Conservation (phyloP, 2,329 filamentous ascomycete genomes). For the Hypoxylon sp. region DNA sequence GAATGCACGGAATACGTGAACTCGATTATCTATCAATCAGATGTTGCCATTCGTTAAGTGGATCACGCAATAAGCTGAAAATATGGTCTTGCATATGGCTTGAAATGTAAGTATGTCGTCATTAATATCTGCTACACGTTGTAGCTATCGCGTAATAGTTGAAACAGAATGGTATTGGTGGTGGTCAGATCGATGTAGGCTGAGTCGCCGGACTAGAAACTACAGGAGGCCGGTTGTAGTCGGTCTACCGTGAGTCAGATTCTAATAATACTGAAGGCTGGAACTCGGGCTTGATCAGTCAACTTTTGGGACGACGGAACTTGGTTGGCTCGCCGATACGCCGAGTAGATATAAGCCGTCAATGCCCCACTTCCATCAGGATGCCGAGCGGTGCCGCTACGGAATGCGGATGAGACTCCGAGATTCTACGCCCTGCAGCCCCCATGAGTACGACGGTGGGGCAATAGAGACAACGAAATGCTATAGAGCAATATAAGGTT, state of each 20-base stretch:
- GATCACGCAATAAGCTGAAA: background rate
- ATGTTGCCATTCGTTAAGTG: background rate
- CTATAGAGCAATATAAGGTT: too few relatives aligned
- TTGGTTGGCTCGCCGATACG: background rate
- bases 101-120: background rate
- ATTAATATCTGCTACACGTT: background rate
- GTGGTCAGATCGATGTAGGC: background rate
- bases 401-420: background rate
- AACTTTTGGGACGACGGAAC: background rate
- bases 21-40: background rate
- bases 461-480: background rate
- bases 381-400: background rate
- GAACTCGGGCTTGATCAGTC: background rate
- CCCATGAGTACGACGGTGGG: background rate
- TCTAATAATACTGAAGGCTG: background rate
- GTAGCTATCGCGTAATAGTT: background rate
- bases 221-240: background rate
- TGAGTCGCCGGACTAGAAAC: background rate
- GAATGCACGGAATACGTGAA: background rate
- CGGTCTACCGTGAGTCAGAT: background rate
- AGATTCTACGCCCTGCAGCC: background rate
- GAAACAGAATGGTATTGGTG: background rate
- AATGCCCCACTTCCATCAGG: background rate
- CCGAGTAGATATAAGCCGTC: background rate
- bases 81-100: background rate